Conservation (phyloP, 495 filamentous ascomycete species). For the Aspergillus heteromorphus region DNA sequence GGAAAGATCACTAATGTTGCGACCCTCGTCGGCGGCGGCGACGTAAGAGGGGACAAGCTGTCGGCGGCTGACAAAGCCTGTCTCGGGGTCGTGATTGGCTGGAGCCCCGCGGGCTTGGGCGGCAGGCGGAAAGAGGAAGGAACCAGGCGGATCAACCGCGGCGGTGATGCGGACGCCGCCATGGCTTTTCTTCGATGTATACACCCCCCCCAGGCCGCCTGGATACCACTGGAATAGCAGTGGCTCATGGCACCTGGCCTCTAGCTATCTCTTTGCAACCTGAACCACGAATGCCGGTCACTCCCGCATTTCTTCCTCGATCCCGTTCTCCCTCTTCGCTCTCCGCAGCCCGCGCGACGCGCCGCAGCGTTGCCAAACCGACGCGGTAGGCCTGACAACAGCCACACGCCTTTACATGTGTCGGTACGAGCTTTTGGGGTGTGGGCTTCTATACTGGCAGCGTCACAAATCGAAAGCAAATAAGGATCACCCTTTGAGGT, state of each 20-base stretch:
- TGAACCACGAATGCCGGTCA: background rate
- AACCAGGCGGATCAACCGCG: background rate
- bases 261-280: background rate
- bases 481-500: constrained; percentile 21
- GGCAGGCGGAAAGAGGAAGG: background rate
- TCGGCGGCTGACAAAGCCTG: constrained; percentile 11
- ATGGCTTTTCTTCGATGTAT: background rate
- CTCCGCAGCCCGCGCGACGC: constrained; percentile 1
- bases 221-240: too few species aligned
- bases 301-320: background rate
- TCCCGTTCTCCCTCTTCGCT: background rate
- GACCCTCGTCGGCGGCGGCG: constrained; percentile 16
- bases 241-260: too few species aligned
- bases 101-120: constrained; percentile 7
- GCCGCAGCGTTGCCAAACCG: constrained; percentile 2
- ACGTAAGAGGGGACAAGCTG: constrained; percentile 37
- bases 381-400: background rate
- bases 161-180: background rate
- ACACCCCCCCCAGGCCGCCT: background rate
- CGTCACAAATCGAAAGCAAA: constrained; percentile 23
- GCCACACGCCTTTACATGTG: constrained; percentile 36
- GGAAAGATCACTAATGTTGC: constrained; percentile 11
- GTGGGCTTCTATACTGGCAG: constrained; percentile 42
- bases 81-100: constrained; percentile 6
- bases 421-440: constrained; percentile 46